A percentile compares a stretch with the other conserved stretches of the same genome.
These are phyloP conservation scores for Fomitopsis serialis DNA, from an alignment of 768 basidiomycete genomes.

Conservation along the genomic window DNA sequence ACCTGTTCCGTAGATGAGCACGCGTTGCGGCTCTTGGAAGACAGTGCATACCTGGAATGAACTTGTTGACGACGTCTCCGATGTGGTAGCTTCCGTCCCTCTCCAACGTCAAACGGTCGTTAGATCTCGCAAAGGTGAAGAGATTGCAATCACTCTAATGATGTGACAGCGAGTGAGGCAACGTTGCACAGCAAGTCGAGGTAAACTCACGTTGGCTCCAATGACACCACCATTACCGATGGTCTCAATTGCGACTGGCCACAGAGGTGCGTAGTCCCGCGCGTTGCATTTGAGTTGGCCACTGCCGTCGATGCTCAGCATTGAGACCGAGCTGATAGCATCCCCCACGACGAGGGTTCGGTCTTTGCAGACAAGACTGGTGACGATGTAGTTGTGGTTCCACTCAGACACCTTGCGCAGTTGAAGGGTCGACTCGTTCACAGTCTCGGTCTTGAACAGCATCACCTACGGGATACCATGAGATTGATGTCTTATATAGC, in stretches of 20 bases:
- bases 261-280: constrained; percentile 71
- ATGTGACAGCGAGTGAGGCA: neutral
- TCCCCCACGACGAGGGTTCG: constrained; percentile 69
- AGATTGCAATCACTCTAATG: constrained; percentile 61
- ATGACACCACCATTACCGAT: constrained; percentile 52
- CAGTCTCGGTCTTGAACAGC: constrained; percentile 33
- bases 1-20: constrained; percentile 34
- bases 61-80: constrained; percentile 74
- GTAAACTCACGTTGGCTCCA: constrained; percentile 63
- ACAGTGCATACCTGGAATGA: constrained; percentile 51
- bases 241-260: constrained; percentile 64
- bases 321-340: constrained; percentile 71
- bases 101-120: constrained; percentile 45
- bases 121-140: constrained; percentile 48
- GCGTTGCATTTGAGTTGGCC: constrained; percentile 42
- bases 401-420: constrained; percentile 50
- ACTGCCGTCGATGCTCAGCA: constrained; percentile 46
- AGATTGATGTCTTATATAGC: no score
- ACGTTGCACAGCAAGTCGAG: neutral
- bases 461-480: no score
- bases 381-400: constrained; percentile 81
- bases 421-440: constrained; percentile 28
- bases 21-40: constrained; percentile 1
- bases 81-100: constrained; percentile 67
- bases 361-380: constrained; percentile 52